Percentiles rank a stretch among this genome's conserved stretches.
Conservation (phyloP, 768 basidiomycete species). For the Boletus fagicola region DNA sequence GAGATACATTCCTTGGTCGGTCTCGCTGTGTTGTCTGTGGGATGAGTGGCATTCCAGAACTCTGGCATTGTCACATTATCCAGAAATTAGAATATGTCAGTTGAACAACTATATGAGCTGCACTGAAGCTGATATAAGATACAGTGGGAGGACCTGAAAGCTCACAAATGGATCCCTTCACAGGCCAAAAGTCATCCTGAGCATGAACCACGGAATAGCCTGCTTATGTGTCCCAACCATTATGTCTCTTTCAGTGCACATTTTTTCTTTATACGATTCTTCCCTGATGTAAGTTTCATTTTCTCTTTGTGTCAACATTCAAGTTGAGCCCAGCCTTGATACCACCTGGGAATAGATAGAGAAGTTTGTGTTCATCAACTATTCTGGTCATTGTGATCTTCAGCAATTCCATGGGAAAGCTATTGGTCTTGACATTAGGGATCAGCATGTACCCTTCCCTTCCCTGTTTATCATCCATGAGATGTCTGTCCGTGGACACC, state of each 20-base stretch:
- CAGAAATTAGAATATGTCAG: background rate
- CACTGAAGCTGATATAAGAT: background rate
- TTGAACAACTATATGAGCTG: background rate
- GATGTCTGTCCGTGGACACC: background rate
- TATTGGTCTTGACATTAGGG: background rate
- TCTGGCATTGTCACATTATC: background rate
- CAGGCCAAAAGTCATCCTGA: background rate
- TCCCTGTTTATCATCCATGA: background rate
- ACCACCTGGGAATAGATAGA: background rate
- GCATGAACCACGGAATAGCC: background rate
- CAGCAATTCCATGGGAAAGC: background rate
- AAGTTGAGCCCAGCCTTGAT: background rate
- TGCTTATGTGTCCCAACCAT: background rate
- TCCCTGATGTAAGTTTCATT: background rate
- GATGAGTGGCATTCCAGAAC: no score
- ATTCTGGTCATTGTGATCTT: background rate
- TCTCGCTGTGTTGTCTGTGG: background rate
- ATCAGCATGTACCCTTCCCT: background rate
- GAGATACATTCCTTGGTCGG: background rate
- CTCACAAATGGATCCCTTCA: background rate
- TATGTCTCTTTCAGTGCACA: accelerated
- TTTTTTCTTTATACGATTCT: background rate
- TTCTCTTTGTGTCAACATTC: background rate
- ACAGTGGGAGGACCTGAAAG: background rate
- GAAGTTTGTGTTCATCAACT: background rate